These are phyloP conservation scores for Sphaerobolus stellatus DNA, from an alignment of 1,284 basidiomycete species.

Conservation along the genomic window DNA sequence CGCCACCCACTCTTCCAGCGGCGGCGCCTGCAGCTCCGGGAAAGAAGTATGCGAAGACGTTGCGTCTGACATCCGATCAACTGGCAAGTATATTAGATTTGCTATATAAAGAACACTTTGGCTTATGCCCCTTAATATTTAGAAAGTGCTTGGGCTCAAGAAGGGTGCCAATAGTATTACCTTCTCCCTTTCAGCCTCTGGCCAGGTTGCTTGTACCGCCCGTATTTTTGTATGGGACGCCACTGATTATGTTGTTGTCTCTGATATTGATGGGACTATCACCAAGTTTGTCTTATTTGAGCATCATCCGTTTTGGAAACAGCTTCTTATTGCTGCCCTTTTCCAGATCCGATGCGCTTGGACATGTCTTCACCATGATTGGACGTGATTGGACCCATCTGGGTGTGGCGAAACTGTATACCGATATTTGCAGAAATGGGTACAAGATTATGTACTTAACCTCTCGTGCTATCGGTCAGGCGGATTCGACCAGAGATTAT, in stretches of 20 bases:
- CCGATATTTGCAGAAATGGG: conserved; percentile 93
- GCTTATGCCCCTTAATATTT: conserved; percentile 1
- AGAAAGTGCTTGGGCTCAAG: conserved; percentile 87
- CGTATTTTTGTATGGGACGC: conserved; percentile 96
- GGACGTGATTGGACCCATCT: conserved; percentile 99
- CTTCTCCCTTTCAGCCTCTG: conserved; percentile 91
- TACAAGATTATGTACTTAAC: conserved; percentile 99
- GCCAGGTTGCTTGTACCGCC: conserved; percentile 84
- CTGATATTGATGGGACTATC: conserved; percentile 99
- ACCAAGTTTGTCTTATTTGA: conserved; percentile 70
- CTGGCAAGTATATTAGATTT: conserved; percentile 48
- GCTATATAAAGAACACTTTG: background rate
- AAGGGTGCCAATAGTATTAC: conserved; percentile 91
- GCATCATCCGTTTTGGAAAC: background rate
- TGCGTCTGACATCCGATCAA: conserved; percentile 84
- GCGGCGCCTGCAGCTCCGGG: conserved; percentile 20
- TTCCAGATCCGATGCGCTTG: conserved; percentile 89
- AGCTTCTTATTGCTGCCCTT: conserved; percentile 6
- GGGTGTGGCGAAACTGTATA: conserved; percentile 97
- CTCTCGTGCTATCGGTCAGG: conserved; percentile 96
- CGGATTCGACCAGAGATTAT: conserved; percentile 95
- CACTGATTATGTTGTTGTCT: conserved; percentile 87
- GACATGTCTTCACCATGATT: conserved; percentile 98
- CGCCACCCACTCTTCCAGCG: conserved; percentile 1
- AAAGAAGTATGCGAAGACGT: conserved; percentile 86